phyloP scores from a whole-genome alignment of 441 rosid genomes.

The Syzygium syzygioides region DNA sequence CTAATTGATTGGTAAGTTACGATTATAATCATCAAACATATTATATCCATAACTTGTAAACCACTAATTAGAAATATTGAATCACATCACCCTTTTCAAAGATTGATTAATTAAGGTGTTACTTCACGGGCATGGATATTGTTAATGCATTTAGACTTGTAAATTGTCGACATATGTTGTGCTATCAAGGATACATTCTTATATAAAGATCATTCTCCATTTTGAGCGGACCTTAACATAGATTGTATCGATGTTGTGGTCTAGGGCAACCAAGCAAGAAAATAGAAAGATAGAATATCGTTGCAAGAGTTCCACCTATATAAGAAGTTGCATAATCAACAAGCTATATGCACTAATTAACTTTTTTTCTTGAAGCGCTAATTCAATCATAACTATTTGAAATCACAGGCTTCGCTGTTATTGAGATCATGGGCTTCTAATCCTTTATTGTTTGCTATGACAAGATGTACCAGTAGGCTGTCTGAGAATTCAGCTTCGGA shows the following conservation, averaged over 20 bases:
- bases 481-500: not conserved
- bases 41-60: not conserved
- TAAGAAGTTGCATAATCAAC: not conserved
- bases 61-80: not conserved
- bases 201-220: not conserved
- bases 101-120: not conserved
- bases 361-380: not conserved
- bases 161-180: no score
- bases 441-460: not conserved
- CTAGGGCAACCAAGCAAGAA: not conserved
- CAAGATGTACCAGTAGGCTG: not conserved
- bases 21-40: not conserved
- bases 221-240: not conserved
- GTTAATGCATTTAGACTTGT: no score
- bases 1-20: not conserved
- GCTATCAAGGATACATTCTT: not conserved
- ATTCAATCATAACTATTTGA: not conserved
- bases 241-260: not conserved
- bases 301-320: not conserved
- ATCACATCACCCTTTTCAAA: not conserved
- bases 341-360: not conserved
- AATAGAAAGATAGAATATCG: not conserved
- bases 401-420: not conserved
- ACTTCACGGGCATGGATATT: accelerated
- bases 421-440: not conserved